Evolutionary conservation across 805 yeast genomes (phyloP).

Genomic region (Candida andamanensis): DNA sequence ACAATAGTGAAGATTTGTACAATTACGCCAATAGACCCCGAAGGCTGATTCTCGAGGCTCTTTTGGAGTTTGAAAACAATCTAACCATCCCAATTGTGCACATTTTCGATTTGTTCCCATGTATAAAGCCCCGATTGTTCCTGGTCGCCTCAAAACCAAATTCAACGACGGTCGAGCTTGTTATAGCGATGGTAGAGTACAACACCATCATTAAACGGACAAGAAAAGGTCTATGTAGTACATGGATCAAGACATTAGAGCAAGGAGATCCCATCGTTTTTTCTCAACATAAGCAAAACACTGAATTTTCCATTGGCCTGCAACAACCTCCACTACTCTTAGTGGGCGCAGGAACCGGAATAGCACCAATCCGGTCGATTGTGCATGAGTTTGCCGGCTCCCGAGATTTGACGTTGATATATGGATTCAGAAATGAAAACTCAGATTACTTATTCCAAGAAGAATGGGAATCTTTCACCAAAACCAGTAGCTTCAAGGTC

Average conservation of each 20-base stretch:
- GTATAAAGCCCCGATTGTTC: constrained; percentile 74
- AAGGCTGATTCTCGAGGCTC: constrained; percentile 76
- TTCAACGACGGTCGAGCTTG: constrained; percentile 48
- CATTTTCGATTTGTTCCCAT: constrained; percentile 72
- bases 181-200: constrained; percentile 83
- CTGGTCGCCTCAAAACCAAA: constrained; percentile 70
- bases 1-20: constrained; percentile 75
- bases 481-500: constrained; percentile 23
- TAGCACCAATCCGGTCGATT: constrained; percentile 85
- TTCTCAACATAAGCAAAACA: constrained; percentile 43
- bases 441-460: constrained; percentile 67
- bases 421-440: constrained; percentile 64
- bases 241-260: constrained; percentile 55
- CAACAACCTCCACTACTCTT: constrained; percentile 49
- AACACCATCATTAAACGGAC: constrained; percentile 71
- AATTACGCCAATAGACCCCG: constrained; percentile 93
- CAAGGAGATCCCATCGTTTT: constrained; percentile 49
- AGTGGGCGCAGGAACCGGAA: constrained; percentile 93
- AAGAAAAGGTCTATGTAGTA: constrained; percentile 78
- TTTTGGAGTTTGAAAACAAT: constrained; percentile 71
- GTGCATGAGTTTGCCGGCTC: constrained; percentile 36
- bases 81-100: constrained; percentile 72
- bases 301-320: constrained; percentile 22
- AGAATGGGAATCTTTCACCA: constrained; percentile 43
- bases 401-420: constrained; percentile 50